Evolutionary conservation across 2,329 filamentous ascomycete species (phyloP), one percentile per base, ranked within the genome.

Genomic region (Didymella arachidicola): DNA sequence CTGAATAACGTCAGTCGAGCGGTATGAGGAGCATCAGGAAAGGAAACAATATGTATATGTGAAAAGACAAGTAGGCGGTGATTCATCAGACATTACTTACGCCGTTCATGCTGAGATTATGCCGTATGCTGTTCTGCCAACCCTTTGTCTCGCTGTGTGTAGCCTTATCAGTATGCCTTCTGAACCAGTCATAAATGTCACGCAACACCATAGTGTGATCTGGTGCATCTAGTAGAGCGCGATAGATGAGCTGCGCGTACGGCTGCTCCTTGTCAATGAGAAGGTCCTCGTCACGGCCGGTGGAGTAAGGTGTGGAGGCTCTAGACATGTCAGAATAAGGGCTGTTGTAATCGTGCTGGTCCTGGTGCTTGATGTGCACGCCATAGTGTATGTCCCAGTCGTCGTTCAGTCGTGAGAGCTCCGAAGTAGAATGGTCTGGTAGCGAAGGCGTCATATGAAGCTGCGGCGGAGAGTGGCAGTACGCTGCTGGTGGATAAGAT

Each of bases 71-170:
- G 3, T 6, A 16, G 30, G 30, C 5, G 12, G 11, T 6, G 12
- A 32, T 14, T 14, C 10, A 16, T 14, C 14, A 3, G 7, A 4
- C 36, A 19, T 32, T 14, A 61, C 87, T 79, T 86, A 97, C 94
- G 60, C 85, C 84, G 69, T 98, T 98, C 93, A 98, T 97, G 46
- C 92, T 97, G 7, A 98, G 81, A 68, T 98, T 98, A 76, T 98
- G 94, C 2, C 94, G 87, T 64, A 98, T 96, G 74, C 92, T 96
- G 77, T 97, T 98, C 78, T 94, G 90, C 94, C 94, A 98, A 10
- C 93, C 94, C 43, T 77, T 80, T 4, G 77, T 79, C 50, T 76
- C 74, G 7, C 82, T 83, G 44, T 84, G 83, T 51, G 82, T 86
- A 4, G 86, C 87, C 76, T 95, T 97, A 65, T 86, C 84, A 2